Conservation (phyloP, 208 protist genomes). For the Endotrypanum monterogeii region DNA sequence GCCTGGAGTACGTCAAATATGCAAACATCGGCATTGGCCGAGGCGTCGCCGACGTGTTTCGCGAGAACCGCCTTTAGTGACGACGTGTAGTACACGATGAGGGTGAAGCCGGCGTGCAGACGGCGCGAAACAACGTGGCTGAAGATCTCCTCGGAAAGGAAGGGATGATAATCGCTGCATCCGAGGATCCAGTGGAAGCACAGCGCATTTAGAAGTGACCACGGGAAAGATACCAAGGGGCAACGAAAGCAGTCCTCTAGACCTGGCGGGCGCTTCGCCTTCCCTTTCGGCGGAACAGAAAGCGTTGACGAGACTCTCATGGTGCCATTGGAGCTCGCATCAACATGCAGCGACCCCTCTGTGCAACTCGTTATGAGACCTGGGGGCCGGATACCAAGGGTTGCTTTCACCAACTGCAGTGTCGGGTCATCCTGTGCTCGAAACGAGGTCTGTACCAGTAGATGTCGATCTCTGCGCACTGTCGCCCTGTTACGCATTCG, state of each 20-base stretch:
- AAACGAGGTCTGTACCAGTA: conserved; percentile 27
- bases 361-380: conserved; percentile 40
- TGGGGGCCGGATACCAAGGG: conserved; percentile 36
- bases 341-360: conserved; percentile 12
- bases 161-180: conserved; percentile 39
- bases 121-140: conserved; percentile 60
- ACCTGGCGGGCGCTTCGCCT: not conserved
- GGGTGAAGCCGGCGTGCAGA: conserved; percentile 46
- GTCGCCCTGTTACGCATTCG: conserved; percentile 21
- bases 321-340: not conserved
- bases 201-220: conserved; percentile 47
- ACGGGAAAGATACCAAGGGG: conserved; percentile 42
- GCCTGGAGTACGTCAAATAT: conserved; percentile 60
- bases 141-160: conserved; percentile 51
- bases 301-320: not conserved
- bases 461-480: conserved; percentile 21
- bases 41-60: conserved; percentile 17
- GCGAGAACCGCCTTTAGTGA: conserved; percentile 49
- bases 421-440: conserved; percentile 36
- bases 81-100: conserved; percentile 51
- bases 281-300: not conserved
- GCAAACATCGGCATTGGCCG: conserved; percentile 19
- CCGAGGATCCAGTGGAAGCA: conserved; percentile 63
- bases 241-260: conserved; percentile 12
- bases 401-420: conserved; percentile 43